Conservation (phyloP, 345 rosid species). For the Melaleuca quinquenervia region DNA sequence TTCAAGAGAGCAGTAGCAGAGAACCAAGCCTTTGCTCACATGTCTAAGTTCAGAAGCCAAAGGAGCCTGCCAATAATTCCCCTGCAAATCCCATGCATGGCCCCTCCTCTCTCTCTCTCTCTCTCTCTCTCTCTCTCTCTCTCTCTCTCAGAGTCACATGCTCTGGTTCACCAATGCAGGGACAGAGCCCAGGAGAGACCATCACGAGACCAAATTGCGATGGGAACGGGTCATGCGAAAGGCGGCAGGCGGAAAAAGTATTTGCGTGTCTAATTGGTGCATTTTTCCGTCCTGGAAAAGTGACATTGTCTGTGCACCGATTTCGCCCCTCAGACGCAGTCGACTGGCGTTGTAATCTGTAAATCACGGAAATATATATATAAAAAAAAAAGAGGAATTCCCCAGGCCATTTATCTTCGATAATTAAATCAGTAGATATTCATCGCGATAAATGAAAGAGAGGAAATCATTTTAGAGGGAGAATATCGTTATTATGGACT, state of each 20-base stretch:
- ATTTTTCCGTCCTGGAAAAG: not conserved
- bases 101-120: not conserved
- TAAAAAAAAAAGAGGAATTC: not conserved
- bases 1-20: not conserved
- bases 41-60: not conserved
- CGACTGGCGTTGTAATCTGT: not conserved
- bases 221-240: not conserved
- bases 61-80: not conserved
- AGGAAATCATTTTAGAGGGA: not conserved
- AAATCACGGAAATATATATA: not conserved
- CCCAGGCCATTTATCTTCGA: not conserved
- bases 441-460: not conserved
- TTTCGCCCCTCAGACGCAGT: not conserved
- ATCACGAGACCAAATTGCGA: not conserved
- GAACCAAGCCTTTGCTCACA: not conserved
- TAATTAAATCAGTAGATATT: not conserved
- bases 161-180: not conserved
- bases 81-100: not conserved
- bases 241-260: not conserved
- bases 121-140: not conserved
- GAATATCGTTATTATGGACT: not conserved
- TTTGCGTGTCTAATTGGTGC: not conserved
- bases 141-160: not conserved
- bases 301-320: not conserved
- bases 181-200: not conserved